phyloP scores from a whole-genome alignment of 805 yeast species.

The Metschnikowia anglica region DNA sequence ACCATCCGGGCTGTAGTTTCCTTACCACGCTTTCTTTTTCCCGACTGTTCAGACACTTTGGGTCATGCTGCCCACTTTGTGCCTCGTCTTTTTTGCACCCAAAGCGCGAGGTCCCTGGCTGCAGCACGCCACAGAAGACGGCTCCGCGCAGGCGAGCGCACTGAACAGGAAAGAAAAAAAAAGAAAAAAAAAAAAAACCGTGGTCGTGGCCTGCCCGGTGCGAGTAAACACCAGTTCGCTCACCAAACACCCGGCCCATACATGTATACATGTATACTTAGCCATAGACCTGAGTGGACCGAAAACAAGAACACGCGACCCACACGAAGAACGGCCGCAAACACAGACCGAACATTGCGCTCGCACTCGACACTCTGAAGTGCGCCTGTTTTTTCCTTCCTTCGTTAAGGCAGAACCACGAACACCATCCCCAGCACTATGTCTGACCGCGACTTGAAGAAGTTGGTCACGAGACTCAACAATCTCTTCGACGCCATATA shows the following conservation, averaged over 20 bases:
- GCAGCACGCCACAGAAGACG: not conserved
- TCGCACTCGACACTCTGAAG: not conserved
- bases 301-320: not conserved
- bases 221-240: not conserved
- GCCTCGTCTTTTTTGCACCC: conserved; percentile 1
- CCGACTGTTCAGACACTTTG: not conserved
- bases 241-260: not conserved
- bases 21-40: no score
- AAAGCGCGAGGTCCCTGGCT: not conserved
- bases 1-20: not conserved
- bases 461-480: conserved; percentile 33
- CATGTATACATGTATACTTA: no score
- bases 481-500: conserved; percentile 40
- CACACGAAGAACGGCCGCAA: no score
- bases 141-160: no score
- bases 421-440: conserved; percentile 13
- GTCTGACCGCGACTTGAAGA: conserved; percentile 42
- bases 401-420: not conserved
- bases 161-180: not conserved
- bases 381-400: no score
- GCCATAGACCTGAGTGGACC: not conserved
- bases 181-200: not conserved
- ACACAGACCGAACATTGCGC: no score
- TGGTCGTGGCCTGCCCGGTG: not conserved
- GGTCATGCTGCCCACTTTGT: not conserved